Conservation (phyloP, 306 rosid species). For the Trifolium dubium region DNA sequence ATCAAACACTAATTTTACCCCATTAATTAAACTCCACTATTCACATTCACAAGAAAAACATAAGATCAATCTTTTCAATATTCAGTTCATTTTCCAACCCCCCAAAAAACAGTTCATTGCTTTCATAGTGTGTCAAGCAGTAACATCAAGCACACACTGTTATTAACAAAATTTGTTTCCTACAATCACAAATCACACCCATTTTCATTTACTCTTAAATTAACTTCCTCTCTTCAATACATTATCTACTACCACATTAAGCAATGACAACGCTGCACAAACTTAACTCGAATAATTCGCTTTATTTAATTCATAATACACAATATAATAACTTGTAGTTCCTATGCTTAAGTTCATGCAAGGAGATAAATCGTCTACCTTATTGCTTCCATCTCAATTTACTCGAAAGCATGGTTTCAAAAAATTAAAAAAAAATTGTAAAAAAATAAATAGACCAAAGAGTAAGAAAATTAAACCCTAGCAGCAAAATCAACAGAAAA, state of each 20-base stretch:
- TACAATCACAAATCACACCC: slow-evolving; percentile 1
- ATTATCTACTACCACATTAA: slow-evolving; percentile 21
- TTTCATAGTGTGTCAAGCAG: slow-evolving; percentile 30
- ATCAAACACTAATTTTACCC: slow-evolving; percentile 23
- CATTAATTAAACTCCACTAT: slow-evolving; percentile 21
- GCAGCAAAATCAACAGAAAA: slow-evolving; percentile 45
- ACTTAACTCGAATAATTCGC: slow-evolving; percentile 22
- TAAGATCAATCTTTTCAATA: slow-evolving; percentile 23
- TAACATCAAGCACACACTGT: slow-evolving; percentile 23
- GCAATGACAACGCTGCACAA: slow-evolving; percentile 41
- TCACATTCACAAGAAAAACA: slow-evolving; percentile 24
- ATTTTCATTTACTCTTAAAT: slow-evolving; percentile 34
- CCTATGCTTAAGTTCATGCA: slow-evolving; percentile 34
- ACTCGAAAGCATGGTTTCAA: slow-evolving; percentile 5
- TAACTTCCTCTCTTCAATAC: slow-evolving; percentile 45
- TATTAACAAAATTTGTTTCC: slow-evolving; percentile 23
- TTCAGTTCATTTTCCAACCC: slow-evolving; percentile 22
- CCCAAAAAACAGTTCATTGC: neutral
- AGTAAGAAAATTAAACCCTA: slow-evolving; percentile 51
- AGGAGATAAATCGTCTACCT: slow-evolving; percentile 36
- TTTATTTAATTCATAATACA: neutral
- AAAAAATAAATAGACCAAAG: neutral
- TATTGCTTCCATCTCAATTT: slow-evolving; percentile 30
- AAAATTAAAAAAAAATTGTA: neutral
- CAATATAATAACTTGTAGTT: slow-evolving; percentile 13